Conservation (phyloP, 192 early-diverging fungal species). For the Rhizophagus prolifer region DNA sequence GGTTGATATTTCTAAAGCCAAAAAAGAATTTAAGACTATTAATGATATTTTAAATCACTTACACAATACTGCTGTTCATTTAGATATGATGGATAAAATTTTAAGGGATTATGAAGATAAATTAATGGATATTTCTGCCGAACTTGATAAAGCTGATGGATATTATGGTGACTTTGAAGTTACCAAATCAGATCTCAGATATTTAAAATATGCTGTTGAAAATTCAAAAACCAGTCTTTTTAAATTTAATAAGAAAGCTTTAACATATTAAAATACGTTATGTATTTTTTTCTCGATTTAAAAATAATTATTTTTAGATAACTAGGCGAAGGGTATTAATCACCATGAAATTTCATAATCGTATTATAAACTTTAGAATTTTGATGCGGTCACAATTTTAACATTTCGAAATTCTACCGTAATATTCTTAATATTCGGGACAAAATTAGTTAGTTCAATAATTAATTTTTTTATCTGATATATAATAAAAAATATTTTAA, state of each 20-base stretch:
- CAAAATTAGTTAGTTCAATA: too few species aligned
- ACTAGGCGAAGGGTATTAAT: too few species aligned
- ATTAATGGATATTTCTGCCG: background rate
- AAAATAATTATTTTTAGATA: too few species aligned
- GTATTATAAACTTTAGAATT: too few species aligned
- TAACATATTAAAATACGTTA: background rate
- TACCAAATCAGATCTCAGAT: slow-evolving; percentile 5
- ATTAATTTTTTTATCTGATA: too few species aligned
- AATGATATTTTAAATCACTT: background rate
- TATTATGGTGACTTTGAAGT: background rate
- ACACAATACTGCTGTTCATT: background rate
- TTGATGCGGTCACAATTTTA: too few species aligned
- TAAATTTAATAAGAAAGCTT: background rate
- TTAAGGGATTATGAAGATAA: slow-evolving; percentile 6
- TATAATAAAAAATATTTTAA: too few species aligned
- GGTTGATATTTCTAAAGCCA: background rate
- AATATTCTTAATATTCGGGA: too few species aligned
- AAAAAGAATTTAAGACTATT: background rate
- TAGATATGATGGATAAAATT: slow-evolving; percentile 6
- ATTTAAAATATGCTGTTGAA: background rate
- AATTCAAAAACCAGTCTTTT: background rate
- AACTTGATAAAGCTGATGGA: background rate
- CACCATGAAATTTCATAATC: too few species aligned
- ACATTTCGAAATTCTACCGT: too few species aligned
- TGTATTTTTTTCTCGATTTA: too few species aligned